These are phyloP conservation scores for Linum tenue DNA, from an alignment of 345 rosid species.

Conservation along the genomic window DNA sequence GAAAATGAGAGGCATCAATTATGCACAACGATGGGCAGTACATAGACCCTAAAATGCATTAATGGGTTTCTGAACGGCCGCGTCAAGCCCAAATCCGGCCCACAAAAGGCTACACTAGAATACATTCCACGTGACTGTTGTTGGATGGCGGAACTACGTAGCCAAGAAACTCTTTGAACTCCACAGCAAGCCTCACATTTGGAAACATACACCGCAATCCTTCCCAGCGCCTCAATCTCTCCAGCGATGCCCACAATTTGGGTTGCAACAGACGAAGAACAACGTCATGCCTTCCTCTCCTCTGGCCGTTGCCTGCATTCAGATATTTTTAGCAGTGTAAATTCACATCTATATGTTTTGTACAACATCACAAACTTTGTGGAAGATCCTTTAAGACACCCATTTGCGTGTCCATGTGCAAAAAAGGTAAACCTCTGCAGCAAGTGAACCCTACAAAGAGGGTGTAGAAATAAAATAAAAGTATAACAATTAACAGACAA, in stretches of 20 bases:
- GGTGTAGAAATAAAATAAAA: neutral
- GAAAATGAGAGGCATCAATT: no score
- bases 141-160: no score
- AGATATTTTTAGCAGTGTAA: neutral
- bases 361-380: no score
- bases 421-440: neutral
- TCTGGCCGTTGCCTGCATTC: constrained; percentile 44
- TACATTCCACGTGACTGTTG: no score
- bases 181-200: neutral
- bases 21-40: no score
- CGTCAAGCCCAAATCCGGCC: no score
- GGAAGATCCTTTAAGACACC: neutral
- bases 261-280: constrained; percentile 84
- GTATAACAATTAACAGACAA: no score
- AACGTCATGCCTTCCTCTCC: constrained; percentile 92
- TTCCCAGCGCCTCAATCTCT: constrained; percentile 33
- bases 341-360: neutral
- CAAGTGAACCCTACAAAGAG: neutral
- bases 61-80: no score
- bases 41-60: no score
- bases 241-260: constrained; percentile 65
- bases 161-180: neutral
- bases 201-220: no score
- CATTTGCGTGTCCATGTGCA: neutral
- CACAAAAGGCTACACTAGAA: no score